These are phyloP conservation scores for Colletotrichum simmondsii DNA, from an alignment of 2,329 filamentous ascomycete species.

Conservation along the genomic window DNA sequence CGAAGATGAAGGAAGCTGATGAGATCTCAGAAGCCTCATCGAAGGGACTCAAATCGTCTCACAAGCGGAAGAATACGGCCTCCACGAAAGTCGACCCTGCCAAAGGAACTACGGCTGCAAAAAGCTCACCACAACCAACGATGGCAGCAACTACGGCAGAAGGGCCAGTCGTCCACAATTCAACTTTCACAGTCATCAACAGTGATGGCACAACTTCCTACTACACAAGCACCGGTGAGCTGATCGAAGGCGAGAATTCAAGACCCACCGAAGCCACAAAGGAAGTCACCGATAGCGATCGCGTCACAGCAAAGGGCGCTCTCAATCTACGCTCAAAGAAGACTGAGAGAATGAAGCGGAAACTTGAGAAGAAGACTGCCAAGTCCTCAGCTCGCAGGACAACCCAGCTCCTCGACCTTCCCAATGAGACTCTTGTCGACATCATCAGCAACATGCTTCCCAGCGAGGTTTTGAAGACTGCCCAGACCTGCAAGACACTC, in stretches of 20 bases:
- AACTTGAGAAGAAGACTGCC: conserved; percentile 25
- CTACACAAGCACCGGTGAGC: neutral
- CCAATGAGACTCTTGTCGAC: conserved; percentile 62
- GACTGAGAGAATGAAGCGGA: conserved; percentile 26
- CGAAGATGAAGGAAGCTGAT: neutral
- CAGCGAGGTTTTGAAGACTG: conserved; percentile 60
- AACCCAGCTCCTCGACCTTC: conserved; percentile 56
- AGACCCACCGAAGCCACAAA: neutral
- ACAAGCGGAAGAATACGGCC: neutral
- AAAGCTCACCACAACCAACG: neutral
- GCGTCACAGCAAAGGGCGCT: conserved; percentile 13
- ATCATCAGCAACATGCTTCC: conserved; percentile 59
- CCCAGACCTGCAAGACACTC: conserved; percentile 53
- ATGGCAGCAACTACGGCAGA: neutral
- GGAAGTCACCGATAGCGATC: conserved; percentile 26
- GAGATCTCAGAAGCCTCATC: neutral
- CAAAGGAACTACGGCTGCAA: neutral
- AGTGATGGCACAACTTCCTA: conserved; percentile 4
- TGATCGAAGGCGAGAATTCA: neutral
- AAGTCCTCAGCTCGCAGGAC: conserved; percentile 28
- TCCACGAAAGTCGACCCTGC: neutral
- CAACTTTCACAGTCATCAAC: conserved; percentile 1
- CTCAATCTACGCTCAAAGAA: conserved; percentile 33
- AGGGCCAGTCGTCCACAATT: neutral
- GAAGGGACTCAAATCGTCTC: neutral